Base-by-base conservation (phyloP, 495 filamentous ascomycete genomes). In the Baudoinia panamericana region DNA sequence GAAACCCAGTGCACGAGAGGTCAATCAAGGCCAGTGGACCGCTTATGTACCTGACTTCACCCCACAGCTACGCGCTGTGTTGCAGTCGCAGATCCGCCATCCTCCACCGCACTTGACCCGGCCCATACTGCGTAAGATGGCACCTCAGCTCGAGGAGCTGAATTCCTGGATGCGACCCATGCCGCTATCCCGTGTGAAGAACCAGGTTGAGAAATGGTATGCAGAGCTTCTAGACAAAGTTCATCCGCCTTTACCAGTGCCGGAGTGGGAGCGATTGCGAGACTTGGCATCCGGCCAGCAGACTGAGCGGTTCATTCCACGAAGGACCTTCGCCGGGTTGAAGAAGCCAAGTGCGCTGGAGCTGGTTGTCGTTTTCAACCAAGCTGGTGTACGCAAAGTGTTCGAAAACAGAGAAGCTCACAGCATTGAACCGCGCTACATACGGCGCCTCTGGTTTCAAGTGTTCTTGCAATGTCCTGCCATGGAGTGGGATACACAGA, bases 171-270 rank as follows among this genome's bases (percentile, higher is more conserved):
- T 69, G 1, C 62, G 64, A 4, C 70, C 72, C 0, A 53, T 82
- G 30, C 51, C 74, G 0, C 39, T 57, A 11, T 67, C 57, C 36
- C 68, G 80, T 2, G 56, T 56, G 25, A 57, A 63, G 29, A 81
- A 80, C 37, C 74, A 80, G 35, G 59, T 70, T 8, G 67, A 61
- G 38, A 65, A 64, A 39, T 76, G 73, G 65, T 87, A 81, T 61
- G 65, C 61, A 0, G 25, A 47, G 0, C 57, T 73, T 28, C 62
- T 82, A 15, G 54, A 63, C 0, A 67, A 65, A 30, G 50, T 84
- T 4, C 56, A 81, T n/a, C 82, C 86, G 5, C 90, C 90, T 1
- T 48, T 95, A 0, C 76, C 80, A 0, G 46, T 63, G 17, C 45
- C 62, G 12, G 83, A 90, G 43, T 82, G 80, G 64, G 58, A 70